Base-by-base conservation (phyloP, 2,329 filamentous ascomycete genomes). In the Xylaria sp. region DNA sequence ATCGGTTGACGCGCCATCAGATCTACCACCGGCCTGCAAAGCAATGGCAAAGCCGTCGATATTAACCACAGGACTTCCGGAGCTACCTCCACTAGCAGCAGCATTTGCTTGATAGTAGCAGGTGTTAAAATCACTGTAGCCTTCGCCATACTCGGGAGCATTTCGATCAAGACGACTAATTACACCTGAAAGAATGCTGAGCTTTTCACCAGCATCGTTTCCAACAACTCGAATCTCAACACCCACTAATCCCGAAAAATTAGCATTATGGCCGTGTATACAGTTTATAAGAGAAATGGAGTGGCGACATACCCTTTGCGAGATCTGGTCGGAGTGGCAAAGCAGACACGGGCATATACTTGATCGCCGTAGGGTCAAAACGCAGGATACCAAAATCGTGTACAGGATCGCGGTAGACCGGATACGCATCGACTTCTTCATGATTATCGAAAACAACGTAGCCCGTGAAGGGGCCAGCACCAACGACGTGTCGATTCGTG, bases 381-480 rank as follows among this genome's bases (percentile, higher is more conserved):
- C 96, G 91, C 60, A 99, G 88, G 75, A 99, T 97, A 71, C 96
- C 96, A 76, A 99, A 99, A 81, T 99, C 96, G 85, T 99, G 96
- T 32, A 99, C 95, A 18, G 96, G 97, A 78, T 99, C 96, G 77
- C 96, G 93, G 83, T 99, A 99, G 59, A 99, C 94, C 9, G 96
- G 96, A 78, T 94, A 93, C 57, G 97, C 95, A 79, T 99, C 96
- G 75, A 96, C 96, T 84, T 97, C 87, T 74, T 99, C 96, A 81
- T 99, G 96, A 79, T 99, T 99, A 81, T 99, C 97, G 80, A 99
- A 99, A 74, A 99, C 94, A 79, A 93, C 94, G 82, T 97, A 98
- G 57, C 96, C 96, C 92, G 95, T 98, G 82, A 99, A 99, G 0
- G 96, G 96, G 0, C 96, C 96, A 0, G 96, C 88, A 72, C 96